phyloP scores from a whole-genome alignment of 1,284 basidiomycete genomes.

The Spongiforma sp. region DNA sequence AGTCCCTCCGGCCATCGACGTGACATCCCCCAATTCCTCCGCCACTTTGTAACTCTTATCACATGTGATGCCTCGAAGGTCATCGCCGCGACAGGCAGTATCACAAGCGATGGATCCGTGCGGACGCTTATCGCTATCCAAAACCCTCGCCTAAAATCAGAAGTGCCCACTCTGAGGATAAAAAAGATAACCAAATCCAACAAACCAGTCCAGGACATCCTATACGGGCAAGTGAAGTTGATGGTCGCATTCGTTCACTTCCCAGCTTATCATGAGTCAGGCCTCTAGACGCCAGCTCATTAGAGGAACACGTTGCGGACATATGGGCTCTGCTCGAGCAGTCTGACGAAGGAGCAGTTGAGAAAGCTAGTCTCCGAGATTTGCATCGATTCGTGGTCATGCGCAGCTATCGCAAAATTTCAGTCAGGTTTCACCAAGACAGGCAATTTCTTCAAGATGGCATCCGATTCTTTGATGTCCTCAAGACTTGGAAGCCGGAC shows the following conservation, averaged over 20 bases:
- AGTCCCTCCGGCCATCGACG: not conserved
- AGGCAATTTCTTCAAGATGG: not conserved
- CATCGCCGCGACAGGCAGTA: not conserved
- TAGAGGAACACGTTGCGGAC: not conserved
- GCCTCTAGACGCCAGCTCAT: not conserved
- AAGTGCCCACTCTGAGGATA: not conserved
- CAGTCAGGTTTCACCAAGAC: not conserved
- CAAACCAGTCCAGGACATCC: not conserved
- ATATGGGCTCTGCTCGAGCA: not conserved
- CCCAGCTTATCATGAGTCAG: not conserved
- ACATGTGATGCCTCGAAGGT: not conserved
- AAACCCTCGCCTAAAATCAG: not conserved
- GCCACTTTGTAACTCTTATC: not conserved
- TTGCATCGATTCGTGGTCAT: not conserved
- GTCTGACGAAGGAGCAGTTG: not conserved
- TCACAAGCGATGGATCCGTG: not conserved
- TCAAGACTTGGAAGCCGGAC: not conserved
- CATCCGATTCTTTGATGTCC: not conserved
- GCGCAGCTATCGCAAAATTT: not conserved
- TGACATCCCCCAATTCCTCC: not conserved
- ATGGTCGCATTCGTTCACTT: too few species aligned
- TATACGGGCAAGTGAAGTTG: not conserved
- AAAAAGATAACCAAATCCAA: not conserved
- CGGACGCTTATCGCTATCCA: not conserved
- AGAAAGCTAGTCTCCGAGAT: not conserved